These are phyloP conservation scores for Chaetomiaceae sp. DNA, from an alignment of 2,329 filamentous ascomycete genomes.

Conservation along the genomic window DNA sequence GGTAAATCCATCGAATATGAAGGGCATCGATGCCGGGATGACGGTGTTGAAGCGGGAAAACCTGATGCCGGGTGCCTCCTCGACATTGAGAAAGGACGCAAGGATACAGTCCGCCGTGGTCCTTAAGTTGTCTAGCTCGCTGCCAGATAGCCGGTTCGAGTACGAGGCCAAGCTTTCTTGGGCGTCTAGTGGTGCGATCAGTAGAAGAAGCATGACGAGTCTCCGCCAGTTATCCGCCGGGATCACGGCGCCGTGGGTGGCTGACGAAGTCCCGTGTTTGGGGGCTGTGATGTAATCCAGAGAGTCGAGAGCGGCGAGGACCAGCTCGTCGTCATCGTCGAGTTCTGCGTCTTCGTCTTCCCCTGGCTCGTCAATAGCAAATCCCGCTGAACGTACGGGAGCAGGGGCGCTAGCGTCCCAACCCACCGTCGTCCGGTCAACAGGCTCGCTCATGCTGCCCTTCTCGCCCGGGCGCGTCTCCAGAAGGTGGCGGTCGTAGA, in stretches of 20 bases:
- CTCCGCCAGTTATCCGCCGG: slow-evolving; percentile 69
- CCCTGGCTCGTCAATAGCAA: slow-evolving; percentile 34
- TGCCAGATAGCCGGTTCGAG: slow-evolving; percentile 50
- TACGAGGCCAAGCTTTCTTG: slow-evolving; percentile 63
- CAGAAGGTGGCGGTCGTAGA: slow-evolving; percentile 59
- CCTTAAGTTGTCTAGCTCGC: slow-evolving; percentile 55
- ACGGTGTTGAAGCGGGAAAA: slow-evolving; percentile 58
- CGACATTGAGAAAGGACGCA: slow-evolving; percentile 60
- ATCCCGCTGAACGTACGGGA: slow-evolving; percentile 28
- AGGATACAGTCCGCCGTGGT: slow-evolving; percentile 61
- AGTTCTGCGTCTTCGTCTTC: slow-evolving; percentile 42
- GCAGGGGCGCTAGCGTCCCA: neutral
- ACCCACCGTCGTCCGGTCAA: neutral
- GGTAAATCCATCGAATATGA: slow-evolving; percentile 63
- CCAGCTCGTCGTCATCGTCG: slow-evolving; percentile 57
- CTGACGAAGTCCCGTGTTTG: slow-evolving; percentile 46
- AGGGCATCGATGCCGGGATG: slow-evolving; percentile 57
- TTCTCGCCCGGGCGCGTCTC: slow-evolving; percentile 9
- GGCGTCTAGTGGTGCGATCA: slow-evolving; percentile 59
- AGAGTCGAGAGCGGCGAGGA: slow-evolving; percentile 64
- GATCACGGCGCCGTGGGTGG: slow-evolving; percentile 62
- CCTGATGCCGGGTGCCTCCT: slow-evolving; percentile 59
- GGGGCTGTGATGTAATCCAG: slow-evolving; percentile 61
- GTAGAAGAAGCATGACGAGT: slow-evolving; percentile 64
- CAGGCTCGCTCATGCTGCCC: neutral